Percentiles rank a stretch among this genome's conserved stretches.
Evolutionary conservation across 768 basidiomycete species (phyloP).

Genomic region (Trametes meyenii): DNA sequence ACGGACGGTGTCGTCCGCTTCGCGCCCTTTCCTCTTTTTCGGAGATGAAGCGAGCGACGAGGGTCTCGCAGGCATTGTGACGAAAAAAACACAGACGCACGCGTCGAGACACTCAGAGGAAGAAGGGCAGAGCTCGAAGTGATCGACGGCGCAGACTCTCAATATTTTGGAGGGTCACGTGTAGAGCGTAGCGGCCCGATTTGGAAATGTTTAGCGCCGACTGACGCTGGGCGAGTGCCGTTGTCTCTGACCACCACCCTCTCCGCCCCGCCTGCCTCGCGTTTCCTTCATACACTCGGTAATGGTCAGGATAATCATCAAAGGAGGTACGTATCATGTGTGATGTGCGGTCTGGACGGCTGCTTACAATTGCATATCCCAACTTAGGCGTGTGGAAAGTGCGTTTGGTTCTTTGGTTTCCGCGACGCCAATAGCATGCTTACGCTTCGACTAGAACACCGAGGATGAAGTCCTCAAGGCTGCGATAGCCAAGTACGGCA

Average conservation of each 20-base stretch:
- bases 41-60: slow-evolving; percentile 27
- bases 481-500: slow-evolving; percentile 96
- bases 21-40: slow-evolving; percentile 32
- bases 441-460: slow-evolving; percentile 62
- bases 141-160: neutral
- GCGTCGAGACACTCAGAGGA: neutral
- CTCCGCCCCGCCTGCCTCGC: neutral
- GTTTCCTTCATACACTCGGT: neutral
- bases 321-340: slow-evolving; percentile 62
- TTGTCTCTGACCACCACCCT: slow-evolving; percentile 23
- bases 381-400: slow-evolving; percentile 81
- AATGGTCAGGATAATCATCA: slow-evolving; percentile 92
- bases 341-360: neutral
- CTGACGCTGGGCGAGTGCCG: slow-evolving; percentile 7
- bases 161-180: slow-evolving; percentile 11
- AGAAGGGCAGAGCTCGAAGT: neutral
- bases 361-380: neutral
- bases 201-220: slow-evolving; percentile 7
- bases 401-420: slow-evolving; percentile 16
- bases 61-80: neutral
- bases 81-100: no score
- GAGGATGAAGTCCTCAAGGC: slow-evolving; percentile 99
- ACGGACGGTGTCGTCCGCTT: slow-evolving; percentile 16
- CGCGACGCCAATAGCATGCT: slow-evolving; percentile 19
- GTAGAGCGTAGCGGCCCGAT: slow-evolving; percentile 2